Evolutionary conservation across 2,329 filamentous ascomycete species (phyloP).

Genomic region (Fusarium nurragi): DNA sequence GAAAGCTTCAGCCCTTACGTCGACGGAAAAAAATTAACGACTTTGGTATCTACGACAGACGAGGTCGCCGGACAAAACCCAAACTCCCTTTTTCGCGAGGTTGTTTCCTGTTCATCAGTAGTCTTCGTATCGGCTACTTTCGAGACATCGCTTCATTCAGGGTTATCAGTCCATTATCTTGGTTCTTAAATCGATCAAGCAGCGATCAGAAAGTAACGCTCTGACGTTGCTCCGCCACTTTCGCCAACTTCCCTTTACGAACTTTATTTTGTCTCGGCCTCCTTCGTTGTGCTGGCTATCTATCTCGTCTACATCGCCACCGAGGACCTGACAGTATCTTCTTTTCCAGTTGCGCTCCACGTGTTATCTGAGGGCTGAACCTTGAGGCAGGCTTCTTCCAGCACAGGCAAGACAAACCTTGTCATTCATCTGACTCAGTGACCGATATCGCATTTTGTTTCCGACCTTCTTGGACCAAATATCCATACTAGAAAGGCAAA

Average conservation of each 20-base stretch:
- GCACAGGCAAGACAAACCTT: slow-evolving; percentile 17
- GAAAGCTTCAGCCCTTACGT: slow-evolving; percentile 28
- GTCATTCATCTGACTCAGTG: slow-evolving; percentile 1
- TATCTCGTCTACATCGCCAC: slow-evolving; percentile 26
- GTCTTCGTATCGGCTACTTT: slow-evolving; percentile 6
- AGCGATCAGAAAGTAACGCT: slow-evolving; percentile 31
- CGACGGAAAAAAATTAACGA: slow-evolving; percentile 33
- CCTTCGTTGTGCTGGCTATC: slow-evolving; percentile 39
- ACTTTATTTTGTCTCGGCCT: slow-evolving; percentile 30
- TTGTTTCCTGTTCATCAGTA: slow-evolving; percentile 7
- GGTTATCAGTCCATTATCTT: slow-evolving; percentile 8
- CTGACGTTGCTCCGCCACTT: slow-evolving; percentile 39
- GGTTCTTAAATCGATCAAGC: slow-evolving; percentile 13
- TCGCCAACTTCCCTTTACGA: slow-evolving; percentile 2
- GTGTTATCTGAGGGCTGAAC: neutral
- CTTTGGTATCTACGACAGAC: slow-evolving; percentile 28
- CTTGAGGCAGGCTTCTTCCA: neutral
- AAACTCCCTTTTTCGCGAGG: slow-evolving; percentile 13
- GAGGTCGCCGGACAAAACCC: slow-evolving; percentile 15
- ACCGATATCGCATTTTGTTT: slow-evolving; percentile 6
- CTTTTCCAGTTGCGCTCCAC: slow-evolving; percentile 6
- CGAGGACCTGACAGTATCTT: neutral
- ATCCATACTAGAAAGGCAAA: slow-evolving; percentile 18
- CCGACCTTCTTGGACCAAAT: neutral
- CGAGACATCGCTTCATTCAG: slow-evolving; percentile 9